These are phyloP conservation scores for Mortierella claussenii DNA, from an alignment of 192 early-diverging fungal species.

Conservation along the genomic window DNA sequence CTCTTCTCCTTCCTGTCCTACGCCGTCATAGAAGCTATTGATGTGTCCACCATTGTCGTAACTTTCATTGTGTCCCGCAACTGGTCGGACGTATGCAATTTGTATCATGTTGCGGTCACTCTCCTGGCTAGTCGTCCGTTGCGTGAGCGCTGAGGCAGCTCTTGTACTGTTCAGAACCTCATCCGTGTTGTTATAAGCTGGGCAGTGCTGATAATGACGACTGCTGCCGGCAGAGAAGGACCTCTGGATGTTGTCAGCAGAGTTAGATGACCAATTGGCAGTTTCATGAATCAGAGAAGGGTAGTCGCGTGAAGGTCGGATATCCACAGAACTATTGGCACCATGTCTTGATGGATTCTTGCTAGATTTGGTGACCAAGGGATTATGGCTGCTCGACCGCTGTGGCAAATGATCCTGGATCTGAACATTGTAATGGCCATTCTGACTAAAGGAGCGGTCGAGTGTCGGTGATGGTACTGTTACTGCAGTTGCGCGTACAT, in stretches of 20 bases:
- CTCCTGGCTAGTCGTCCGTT: not conserved
- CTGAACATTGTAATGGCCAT: conserved; percentile 10
- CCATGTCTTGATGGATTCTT: not conserved
- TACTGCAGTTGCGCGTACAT: no score
- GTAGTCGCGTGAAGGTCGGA: conserved; percentile 1
- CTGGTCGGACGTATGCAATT: conserved; percentile 13
- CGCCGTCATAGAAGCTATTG: conserved; percentile 15
- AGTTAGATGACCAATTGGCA: not conserved
- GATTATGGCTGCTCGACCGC: conserved; percentile 6
- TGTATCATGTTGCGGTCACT: conserved; percentile 21
- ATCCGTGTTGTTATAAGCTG: not conserved
- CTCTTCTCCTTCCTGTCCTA: not conserved
- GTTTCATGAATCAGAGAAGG: conserved; percentile 4
- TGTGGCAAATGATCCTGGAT: not conserved
- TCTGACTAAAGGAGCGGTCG: conserved; percentile 15
- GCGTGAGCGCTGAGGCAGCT: not conserved
- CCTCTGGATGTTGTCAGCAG: not conserved
- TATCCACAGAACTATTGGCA: not conserved
- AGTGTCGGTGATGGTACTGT: not conserved
- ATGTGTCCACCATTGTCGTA: no score
- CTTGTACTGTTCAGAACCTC: not conserved
- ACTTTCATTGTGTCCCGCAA: no score
- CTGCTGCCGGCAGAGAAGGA: not conserved
- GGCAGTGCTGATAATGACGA: not conserved
- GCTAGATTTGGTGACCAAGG: conserved; percentile 1